These are phyloP conservation scores for Candolleomyces eurysporus DNA, from an alignment of 768 basidiomycete species.

Conservation along the genomic window DNA sequence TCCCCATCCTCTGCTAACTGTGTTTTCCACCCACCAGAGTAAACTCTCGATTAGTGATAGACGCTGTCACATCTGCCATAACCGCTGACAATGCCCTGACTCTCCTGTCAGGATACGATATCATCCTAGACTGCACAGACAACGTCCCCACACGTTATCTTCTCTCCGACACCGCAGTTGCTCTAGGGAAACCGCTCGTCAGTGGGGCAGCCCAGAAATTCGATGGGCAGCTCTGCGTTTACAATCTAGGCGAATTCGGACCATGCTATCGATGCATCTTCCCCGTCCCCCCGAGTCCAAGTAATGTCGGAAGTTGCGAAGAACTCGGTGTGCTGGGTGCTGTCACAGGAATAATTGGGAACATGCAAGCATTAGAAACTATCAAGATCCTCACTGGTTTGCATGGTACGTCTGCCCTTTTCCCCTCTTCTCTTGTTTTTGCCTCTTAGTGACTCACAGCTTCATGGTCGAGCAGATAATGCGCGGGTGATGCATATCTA, in stretches of 20 bases:
- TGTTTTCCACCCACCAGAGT: conserved; percentile 45
- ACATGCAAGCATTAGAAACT: conserved; percentile 84
- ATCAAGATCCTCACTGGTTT: conserved; percentile 74
- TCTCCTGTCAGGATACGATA: conserved; percentile 60
- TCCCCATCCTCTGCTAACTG: not conserved
- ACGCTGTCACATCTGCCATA: conserved; percentile 53
- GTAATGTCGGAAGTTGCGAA: conserved; percentile 73
- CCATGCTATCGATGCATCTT: conserved; percentile 96
- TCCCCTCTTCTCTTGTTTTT: not conserved
- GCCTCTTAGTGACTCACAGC: not conserved
- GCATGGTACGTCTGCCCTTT: conserved; percentile 44
- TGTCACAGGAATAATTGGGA: conserved; percentile 88
- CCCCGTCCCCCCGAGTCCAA: conserved; percentile 70
- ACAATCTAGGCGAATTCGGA: conserved; percentile 64
- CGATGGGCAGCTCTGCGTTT: conserved; percentile 78
- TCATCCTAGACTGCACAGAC: conserved; percentile 94
- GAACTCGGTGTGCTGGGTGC: conserved; percentile 87
- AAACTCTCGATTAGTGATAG: conserved; percentile 67
- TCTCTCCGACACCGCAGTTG: conserved; percentile 81
- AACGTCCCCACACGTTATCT: conserved; percentile 91
- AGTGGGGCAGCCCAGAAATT: conserved; percentile 89
- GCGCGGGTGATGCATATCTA: conserved; percentile 70
- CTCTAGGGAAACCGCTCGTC: conserved; percentile 76
- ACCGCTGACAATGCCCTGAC: conserved; percentile 60
- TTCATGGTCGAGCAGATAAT: conserved; percentile 38